Evolutionary conservation across 176 grass and related monocot species (phyloP), one percentile per base, ranked within the genome.

Genomic region (Rhynchospora breviuscula): DNA sequence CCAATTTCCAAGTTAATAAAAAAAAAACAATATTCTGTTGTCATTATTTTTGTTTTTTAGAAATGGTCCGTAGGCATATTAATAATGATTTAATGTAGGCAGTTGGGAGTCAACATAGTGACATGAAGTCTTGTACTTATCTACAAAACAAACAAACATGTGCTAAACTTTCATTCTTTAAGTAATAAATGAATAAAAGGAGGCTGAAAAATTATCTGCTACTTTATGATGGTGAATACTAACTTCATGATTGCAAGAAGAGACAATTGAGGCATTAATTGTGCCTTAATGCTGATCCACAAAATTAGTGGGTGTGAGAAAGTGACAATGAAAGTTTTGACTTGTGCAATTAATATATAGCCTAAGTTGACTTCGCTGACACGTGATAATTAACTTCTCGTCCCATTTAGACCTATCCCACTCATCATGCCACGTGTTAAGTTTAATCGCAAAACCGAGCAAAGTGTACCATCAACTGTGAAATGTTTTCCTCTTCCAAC

Each of bases 261-360:
- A 76, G 72, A 76, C 72, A 76, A 76, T 45, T 7, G 35, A 65
- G 40, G 57, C 79, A 81, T 81, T 81, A 63, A 81, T 23, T 82
- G 45, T 52, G 45, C 43, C 17, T 23, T 82, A 82, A 66, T 82
- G 3, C 23, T 67, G 62, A 64, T 21, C 79, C 31, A 82, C 10
- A 43, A 7, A 62, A 82, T 66, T 66, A 82, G 59, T 67, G 58
- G 59, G 78, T 51, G 19, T 63, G 72, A 76, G 48, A 76, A 76
- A 54, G 19, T 75, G 79, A 81, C 79, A 81, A 48, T 7, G 59
- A 81, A 64, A 48, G 57, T 46, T 49, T 66, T 82, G 79, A 82
- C 79, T 82, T 64, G 60, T 65, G 19, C 79, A 82, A 81, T 66
- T 82, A 82, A 64, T 82, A 64, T 82, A 8, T 64, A 12, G 44